Conservation (phyloP, 2,329 filamentous ascomycete genomes). For the Mollisiaceae sp. region DNA sequence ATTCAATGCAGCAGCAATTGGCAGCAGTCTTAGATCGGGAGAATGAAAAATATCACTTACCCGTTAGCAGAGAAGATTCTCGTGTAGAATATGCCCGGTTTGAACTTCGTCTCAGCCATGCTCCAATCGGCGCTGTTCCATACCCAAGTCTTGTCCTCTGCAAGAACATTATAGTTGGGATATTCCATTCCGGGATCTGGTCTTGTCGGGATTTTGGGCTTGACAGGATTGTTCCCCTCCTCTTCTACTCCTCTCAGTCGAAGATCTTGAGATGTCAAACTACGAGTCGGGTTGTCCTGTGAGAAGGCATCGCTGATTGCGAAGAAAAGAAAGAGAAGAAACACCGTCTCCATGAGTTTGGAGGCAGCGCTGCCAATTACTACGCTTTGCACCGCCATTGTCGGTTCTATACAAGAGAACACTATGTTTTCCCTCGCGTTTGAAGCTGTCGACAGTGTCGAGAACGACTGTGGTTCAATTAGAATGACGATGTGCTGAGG, state of each 20-base stretch:
- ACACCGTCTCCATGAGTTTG: neutral
- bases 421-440: neutral
- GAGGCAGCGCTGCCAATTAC: too few species aligned
- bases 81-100: constrained; percentile 25
- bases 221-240: constrained; percentile 23
- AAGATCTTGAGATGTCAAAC: neutral
- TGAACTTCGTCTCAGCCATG: constrained; percentile 15
- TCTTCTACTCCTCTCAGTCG: neutral
- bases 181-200: constrained; percentile 18
- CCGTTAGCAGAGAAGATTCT: constrained; percentile 28
- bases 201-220: constrained; percentile 19
- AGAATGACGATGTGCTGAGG: neutral
- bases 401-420: neutral
- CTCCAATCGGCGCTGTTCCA: constrained; percentile 16
- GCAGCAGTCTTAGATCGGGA: neutral
- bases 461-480: neutral
- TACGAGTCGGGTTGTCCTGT: neutral
- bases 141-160: neutral
- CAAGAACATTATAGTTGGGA: constrained; percentile 14
- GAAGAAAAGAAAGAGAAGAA: neutral
- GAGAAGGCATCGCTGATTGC: neutral
- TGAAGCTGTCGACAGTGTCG: neutral
- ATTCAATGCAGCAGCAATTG: neutral
- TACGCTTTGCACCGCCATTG: neutral
- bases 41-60: constrained; percentile 15